Percentiles rank a stretch among this genome's conserved stretches.
These are phyloP conservation scores for Discostella stelligeroides DNA, from an alignment of 108 stramenopile genomes.

Conservation along the genomic window DNA sequence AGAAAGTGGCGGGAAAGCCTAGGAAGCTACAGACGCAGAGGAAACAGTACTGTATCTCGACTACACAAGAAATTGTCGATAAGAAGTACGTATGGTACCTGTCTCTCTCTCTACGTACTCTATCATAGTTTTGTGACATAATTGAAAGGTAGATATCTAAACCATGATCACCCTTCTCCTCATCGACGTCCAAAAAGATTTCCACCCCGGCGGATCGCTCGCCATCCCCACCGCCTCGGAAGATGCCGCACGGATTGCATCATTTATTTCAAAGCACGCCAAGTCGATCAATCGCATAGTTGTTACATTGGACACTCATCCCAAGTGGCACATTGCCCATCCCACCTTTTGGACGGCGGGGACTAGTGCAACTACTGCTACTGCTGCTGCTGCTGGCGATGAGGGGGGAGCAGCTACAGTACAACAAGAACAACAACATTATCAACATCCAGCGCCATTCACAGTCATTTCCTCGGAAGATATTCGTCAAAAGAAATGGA, in stretches of 20 bases:
- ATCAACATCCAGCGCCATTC: constrained; percentile 82
- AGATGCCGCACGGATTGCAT: constrained; percentile 83
- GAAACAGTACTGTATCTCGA: too few species aligned
- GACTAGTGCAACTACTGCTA: not conserved
- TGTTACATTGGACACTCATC: constrained; percentile 93
- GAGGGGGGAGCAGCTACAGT: too few species aligned
- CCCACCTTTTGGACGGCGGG: constrained; percentile 80
- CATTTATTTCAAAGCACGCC: constrained; percentile 56
- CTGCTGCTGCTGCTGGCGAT: too few species aligned
- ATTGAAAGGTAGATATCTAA: too few species aligned
- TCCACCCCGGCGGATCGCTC: constrained; percentile 92
- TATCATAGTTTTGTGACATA: too few species aligned
- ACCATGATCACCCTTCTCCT: constrained; percentile 77
- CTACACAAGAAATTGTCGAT: too few species aligned
- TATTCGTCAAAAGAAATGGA: constrained; percentile 31
- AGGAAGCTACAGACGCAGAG: too few species aligned
- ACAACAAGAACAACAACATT: too few species aligned
- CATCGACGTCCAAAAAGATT: constrained; percentile 92
- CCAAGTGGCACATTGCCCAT: constrained; percentile 93
- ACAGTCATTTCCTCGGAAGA: constrained; percentile 71
- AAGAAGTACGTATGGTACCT: too few species aligned
- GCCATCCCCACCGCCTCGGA: constrained; percentile 83
- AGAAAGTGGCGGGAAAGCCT: too few species aligned
- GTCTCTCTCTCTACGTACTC: too few species aligned
- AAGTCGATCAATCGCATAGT: constrained; percentile 72